phyloP scores from a whole-genome alignment of 345 rosid species.

The Theobroma cacao region DNA sequence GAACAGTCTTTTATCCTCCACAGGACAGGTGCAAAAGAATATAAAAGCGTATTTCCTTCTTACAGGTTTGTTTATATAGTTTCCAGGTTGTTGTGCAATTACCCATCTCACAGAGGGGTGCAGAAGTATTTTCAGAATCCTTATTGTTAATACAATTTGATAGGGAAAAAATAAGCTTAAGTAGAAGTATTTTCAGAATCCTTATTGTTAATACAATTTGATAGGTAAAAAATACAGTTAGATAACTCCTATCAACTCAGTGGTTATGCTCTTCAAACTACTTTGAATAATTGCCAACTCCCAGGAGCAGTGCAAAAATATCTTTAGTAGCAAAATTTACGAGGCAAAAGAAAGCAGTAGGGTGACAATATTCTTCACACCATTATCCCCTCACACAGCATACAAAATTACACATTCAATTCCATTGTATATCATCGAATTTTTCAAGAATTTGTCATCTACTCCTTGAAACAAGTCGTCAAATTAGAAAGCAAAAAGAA shows the following conservation, averaged over 20 bases:
- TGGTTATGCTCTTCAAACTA: background rate
- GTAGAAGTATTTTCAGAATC: background rate
- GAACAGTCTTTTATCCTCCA: background rate
- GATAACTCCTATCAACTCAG: background rate
- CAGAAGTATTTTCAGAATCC: background rate
- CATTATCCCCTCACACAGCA: background rate
- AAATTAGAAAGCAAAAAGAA: background rate
- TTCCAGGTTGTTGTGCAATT: background rate
- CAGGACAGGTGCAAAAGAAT: background rate
- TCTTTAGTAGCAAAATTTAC: background rate
- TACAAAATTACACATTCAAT: background rate
- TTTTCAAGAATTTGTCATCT: background rate
- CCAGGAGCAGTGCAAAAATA: background rate
- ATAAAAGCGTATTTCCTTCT: background rate
- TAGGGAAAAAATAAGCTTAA: background rate
- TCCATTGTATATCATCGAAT: background rate
- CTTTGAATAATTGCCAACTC: background rate
- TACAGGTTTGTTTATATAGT: background rate
- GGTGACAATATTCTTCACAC: background rate
- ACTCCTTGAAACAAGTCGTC: background rate
- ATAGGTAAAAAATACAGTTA: too few species aligned
- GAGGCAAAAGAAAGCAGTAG: background rate
- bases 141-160: too few species aligned
- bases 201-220: too few species aligned
- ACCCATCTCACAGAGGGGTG: background rate